These are phyloP conservation scores for Ruellia speciosa DNA, from an alignment of 305 asterid genomes.

Conservation along the genomic window DNA sequence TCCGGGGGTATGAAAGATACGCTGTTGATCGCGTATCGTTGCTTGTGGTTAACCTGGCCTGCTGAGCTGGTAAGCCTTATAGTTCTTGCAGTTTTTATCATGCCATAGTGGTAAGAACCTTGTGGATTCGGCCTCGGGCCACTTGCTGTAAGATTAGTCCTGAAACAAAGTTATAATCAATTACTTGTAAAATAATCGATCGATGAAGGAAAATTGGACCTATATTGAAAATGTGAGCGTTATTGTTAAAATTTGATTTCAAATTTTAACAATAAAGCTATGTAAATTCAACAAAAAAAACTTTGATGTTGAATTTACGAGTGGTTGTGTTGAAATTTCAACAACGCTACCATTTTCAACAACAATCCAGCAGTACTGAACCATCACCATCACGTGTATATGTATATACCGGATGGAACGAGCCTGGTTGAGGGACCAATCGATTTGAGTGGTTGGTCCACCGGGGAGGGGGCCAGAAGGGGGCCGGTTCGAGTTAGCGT, in stretches of 20 bases:
- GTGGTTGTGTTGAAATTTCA: too few relatives aligned
- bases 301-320: too few relatives aligned
- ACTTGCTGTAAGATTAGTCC: conserved; percentile 87
- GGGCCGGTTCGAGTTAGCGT: conserved; percentile 34
- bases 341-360: too few relatives aligned
- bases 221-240: too few relatives aligned
- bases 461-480: conserved; percentile 51
- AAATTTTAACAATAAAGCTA: too few relatives aligned
- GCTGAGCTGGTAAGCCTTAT: conserved; percentile 69
- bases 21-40: conserved; percentile 80
- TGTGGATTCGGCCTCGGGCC: conserved; percentile 61
- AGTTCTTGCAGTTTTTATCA: conserved; percentile 49
- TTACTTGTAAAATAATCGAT: too few relatives aligned
- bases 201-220: too few relatives aligned
- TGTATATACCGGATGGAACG: conserved; percentile 66
- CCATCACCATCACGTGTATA: too few relatives aligned
- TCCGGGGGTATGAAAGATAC: conserved; percentile 64
- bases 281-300: too few relatives aligned
- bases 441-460: conserved; percentile 54
- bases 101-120: conserved; percentile 16
- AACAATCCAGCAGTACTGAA: too few relatives aligned
- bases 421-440: conserved; percentile 64
- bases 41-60: conserved; percentile 71
- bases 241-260: too few relatives aligned
- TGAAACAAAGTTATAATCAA: conserved; percentile 18